Percentiles rank a stretch among this genome's conserved stretches.
Conservation (phyloP, 805 yeast genomes). For the Saccharomycopsis sp. region DNA sequence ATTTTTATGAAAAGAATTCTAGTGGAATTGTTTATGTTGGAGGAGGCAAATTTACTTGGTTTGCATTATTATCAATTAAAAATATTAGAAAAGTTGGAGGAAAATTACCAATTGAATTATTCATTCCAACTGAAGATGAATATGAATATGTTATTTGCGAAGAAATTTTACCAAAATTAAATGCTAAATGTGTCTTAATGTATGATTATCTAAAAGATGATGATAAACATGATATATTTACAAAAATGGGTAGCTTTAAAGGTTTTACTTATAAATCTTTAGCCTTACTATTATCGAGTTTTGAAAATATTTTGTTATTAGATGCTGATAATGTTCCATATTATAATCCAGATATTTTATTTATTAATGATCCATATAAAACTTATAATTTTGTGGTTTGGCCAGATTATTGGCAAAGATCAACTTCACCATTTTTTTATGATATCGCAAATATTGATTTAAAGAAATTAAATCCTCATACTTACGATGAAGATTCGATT, state of each 20-base stretch:
- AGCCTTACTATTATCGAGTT: conserved; percentile 62
- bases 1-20: conserved; percentile 3
- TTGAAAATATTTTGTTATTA: conserved; percentile 57
- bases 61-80: conserved; percentile 54
- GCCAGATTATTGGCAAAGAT: conserved; percentile 68
- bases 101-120: conserved; percentile 68
- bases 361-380: conserved; percentile 32
- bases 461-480: conserved; percentile 19
- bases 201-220: conserved; percentile 42
- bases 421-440: conserved; percentile 50
- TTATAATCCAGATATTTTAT: conserved; percentile 44
- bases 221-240: conserved; percentile 34
- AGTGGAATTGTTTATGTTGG: conserved; percentile 48
- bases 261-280: conserved; percentile 65
- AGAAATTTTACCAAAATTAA: conserved; percentile 44
- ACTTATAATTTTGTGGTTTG: conserved; percentile 40
- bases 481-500: conserved; percentile 20
- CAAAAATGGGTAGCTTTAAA: conserved; percentile 38
- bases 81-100: conserved; percentile 59
- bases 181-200: conserved; percentile 60
- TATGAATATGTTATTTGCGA: conserved; percentile 67
- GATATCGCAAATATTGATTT: conserved; percentile 36
- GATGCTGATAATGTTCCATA: conserved; percentile 75
- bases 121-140: conserved; percentile 61
- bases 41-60: conserved; percentile 70